phyloP scores from a whole-genome alignment of 257 asterid genomes.

The Nicotiana otophora region DNA sequence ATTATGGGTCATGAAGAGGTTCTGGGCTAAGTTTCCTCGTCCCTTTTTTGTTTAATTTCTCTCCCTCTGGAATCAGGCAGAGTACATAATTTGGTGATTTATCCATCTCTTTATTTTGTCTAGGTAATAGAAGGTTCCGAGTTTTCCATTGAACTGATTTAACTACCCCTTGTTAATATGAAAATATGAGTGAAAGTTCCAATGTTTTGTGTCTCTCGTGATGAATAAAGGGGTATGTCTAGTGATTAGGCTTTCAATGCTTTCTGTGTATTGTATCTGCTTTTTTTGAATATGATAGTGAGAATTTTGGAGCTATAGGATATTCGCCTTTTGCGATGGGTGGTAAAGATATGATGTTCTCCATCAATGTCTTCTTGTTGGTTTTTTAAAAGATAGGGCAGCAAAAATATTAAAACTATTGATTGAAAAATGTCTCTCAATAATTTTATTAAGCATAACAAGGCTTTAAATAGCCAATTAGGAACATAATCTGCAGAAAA shows the following conservation, averaged over 20 bases:
- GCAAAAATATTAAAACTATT: no score
- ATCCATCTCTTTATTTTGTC: background rate
- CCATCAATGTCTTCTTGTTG: background rate
- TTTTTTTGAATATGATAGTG: background rate
- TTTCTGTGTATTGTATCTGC: background rate
- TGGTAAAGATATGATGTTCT: background rate
- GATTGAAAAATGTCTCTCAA: no score
- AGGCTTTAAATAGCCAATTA: no score
- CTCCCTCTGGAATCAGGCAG: background rate
- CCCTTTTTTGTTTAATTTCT: background rate
- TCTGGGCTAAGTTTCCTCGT: background rate
- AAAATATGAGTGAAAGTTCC: background rate
- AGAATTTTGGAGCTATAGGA: background rate
- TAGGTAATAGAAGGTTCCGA: background rate
- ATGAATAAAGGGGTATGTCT: background rate
- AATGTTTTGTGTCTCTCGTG: background rate
- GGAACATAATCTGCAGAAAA: no score
- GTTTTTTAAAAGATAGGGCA: no score
- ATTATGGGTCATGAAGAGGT: background rate
- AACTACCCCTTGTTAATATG: background rate
- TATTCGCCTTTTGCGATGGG: background rate
- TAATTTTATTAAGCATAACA: no score
- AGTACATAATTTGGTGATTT: background rate
- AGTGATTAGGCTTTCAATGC: background rate
- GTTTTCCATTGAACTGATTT: background rate